These are phyloP conservation scores for Simmondsia chinensis DNA, from an alignment of 148 eudicot species.

Conservation along the genomic window DNA sequence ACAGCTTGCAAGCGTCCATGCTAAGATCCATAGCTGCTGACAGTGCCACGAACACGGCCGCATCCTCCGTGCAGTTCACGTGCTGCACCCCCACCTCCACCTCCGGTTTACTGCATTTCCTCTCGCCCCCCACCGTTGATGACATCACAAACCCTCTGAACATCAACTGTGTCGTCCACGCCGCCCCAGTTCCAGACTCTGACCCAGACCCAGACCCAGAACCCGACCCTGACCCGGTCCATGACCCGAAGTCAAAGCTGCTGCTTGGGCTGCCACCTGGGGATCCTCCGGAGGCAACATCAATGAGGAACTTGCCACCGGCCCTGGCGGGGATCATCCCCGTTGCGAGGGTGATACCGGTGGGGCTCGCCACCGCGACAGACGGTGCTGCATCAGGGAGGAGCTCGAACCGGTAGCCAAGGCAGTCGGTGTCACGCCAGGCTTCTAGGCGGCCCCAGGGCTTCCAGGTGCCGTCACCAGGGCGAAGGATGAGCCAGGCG, in stretches of 20 bases:
- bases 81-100: conserved; percentile 63
- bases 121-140: conserved; percentile 60
- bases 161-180: conserved; percentile 49
- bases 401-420: conserved; percentile 68
- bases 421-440: conserved; percentile 53
- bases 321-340: conserved; percentile 31
- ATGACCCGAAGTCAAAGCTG: conserved; percentile 71
- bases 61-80: conserved; percentile 58
- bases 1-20: conserved; percentile 52
- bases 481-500: conserved; percentile 86
- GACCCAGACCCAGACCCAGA: conserved; percentile 46
- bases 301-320: conserved; percentile 69
- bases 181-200: conserved; percentile 10
- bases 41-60: conserved; percentile 56
- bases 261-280: conserved; percentile 56
- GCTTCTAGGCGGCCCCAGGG: conserved; percentile 97
- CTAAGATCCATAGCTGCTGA: conserved; percentile 60
- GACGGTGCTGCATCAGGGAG: conserved; percentile 41
- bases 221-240: conserved; percentile 45
- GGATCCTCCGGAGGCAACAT: conserved; percentile 38
- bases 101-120: conserved; percentile 33
- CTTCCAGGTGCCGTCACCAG: conserved; percentile 77
- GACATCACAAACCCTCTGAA: conserved; percentile 92
- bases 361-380: conserved; percentile 26
- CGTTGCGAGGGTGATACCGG: conserved; percentile 43